A percentile compares a stretch with the other conserved stretches of the same genome.
These are phyloP conservation scores for Colletotrichum musicola DNA, from an alignment of 2,329 filamentous ascomycete species.

Conservation along the genomic window DNA sequence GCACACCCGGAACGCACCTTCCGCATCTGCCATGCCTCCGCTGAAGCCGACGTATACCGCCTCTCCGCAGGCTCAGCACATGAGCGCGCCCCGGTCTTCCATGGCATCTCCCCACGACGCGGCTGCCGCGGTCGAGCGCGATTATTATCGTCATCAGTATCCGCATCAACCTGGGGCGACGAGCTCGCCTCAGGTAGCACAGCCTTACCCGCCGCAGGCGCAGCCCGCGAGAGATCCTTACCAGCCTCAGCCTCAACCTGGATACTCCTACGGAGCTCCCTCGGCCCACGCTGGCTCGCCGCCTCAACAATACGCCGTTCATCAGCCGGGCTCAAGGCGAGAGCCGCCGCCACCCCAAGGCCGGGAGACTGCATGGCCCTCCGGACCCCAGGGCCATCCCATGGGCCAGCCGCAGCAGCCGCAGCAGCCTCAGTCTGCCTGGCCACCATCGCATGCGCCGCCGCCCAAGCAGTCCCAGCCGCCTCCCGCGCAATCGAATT, in stretches of 20 bases:
- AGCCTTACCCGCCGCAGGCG: slow-evolving; percentile 59
- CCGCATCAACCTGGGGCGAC: slow-evolving; percentile 52
- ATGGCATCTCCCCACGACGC: slow-evolving; percentile 57
- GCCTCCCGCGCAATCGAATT: slow-evolving; percentile 46
- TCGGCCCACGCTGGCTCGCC: slow-evolving; percentile 61
- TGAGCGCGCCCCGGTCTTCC: slow-evolving; percentile 58
- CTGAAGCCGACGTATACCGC: slow-evolving; percentile 66
- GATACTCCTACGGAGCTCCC: slow-evolving; percentile 55
- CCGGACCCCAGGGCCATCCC: slow-evolving; percentile 42
- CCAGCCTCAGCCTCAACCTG: slow-evolving; percentile 57
- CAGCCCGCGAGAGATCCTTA: slow-evolving; percentile 55
- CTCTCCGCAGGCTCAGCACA: slow-evolving; percentile 64
- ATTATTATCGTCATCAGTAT: slow-evolving; percentile 62
- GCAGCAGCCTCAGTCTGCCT: slow-evolving; percentile 47
- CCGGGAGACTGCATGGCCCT: slow-evolving; percentile 53
- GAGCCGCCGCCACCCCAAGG: slow-evolving; percentile 52
- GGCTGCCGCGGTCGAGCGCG: slow-evolving; percentile 54
- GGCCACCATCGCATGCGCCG: slow-evolving; percentile 51
- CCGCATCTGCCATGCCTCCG: slow-evolving; percentile 64
- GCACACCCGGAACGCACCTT: slow-evolving; percentile 49
- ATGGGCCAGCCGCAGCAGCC: slow-evolving; percentile 44
- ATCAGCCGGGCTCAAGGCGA: slow-evolving; percentile 59
- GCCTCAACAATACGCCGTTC: slow-evolving; percentile 67
- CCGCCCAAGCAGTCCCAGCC: slow-evolving; percentile 46
- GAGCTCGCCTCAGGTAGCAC: slow-evolving; percentile 61